phyloP scores from a whole-genome alignment of 257 asterid genomes.

The Ilex asprella region DNA sequence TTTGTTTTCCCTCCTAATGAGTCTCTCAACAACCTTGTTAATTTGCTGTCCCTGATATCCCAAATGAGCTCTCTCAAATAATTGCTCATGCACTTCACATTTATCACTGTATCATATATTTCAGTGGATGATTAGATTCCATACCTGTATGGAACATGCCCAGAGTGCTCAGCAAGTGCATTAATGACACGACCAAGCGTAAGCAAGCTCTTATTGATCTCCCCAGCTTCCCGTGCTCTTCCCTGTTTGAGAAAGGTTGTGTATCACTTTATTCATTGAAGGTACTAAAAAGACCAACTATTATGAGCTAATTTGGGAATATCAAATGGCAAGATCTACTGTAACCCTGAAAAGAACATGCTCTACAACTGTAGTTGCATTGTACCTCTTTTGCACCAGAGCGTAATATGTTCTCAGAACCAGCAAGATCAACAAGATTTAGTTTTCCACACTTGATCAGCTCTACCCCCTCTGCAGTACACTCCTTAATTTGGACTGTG shows the following conservation, averaged over 20 bases:
- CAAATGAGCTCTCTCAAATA: slow-evolving; percentile 1
- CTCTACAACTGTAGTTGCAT: no score
- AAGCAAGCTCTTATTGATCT: slow-evolving; percentile 96
- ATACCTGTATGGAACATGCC: slow-evolving; percentile 94
- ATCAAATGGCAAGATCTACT: no score
- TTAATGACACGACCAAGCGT: slow-evolving; percentile 96
- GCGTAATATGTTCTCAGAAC: slow-evolving; percentile 95
- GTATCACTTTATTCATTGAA: slow-evolving; percentile 12
- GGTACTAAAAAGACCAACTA: no score
- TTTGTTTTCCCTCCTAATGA: slow-evolving; percentile 97
- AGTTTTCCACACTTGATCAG: slow-evolving; percentile 61
- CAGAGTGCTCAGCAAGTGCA: slow-evolving; percentile 96
- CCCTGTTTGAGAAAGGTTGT: slow-evolving; percentile 46
- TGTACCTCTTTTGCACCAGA: slow-evolving; percentile 96
- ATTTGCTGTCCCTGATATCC: slow-evolving; percentile 84
- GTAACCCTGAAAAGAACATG: no score
- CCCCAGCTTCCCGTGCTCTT: slow-evolving; percentile 99
- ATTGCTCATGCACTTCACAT: background rate
- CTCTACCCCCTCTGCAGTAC: slow-evolving; percentile 34
- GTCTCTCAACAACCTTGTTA: slow-evolving; percentile 90
- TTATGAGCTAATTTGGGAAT: no score
- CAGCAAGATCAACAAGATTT: slow-evolving; percentile 97
- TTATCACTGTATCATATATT: background rate
- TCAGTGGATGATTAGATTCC: slow-evolving; percentile 6
- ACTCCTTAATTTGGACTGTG: slow-evolving; percentile 41